phyloP scores from a whole-genome alignment of 805 yeast species.

The Metschnikowia bowlesiae region DNA sequence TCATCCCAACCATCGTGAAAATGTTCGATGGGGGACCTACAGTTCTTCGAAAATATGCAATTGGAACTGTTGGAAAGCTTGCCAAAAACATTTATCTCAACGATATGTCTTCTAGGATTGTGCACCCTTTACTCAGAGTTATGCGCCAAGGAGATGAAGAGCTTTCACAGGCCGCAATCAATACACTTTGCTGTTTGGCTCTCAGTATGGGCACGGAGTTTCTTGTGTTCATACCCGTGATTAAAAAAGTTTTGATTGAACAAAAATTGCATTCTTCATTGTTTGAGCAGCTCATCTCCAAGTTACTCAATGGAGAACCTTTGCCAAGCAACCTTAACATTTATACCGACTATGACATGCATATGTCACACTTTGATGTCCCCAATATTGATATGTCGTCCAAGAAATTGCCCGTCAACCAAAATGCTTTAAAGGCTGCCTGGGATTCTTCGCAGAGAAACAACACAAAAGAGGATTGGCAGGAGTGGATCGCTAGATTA shows the following conservation, averaged over 20 bases:
- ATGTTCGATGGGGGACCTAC: constrained; percentile 71
- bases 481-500: constrained; percentile 89
- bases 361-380: constrained; percentile 42
- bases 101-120: constrained; percentile 86
- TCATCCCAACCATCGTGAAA: constrained; percentile 80
- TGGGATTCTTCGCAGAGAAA: constrained; percentile 87
- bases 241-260: constrained; percentile 59
- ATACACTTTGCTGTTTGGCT: constrained; percentile 71
- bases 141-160: constrained; percentile 54
- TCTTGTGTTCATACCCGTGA: constrained; percentile 78
- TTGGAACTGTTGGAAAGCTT: constrained; percentile 77
- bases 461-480: constrained; percentile 94
- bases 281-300: constrained; percentile 77
- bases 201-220: constrained; percentile 83
- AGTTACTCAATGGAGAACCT: constrained; percentile 78
- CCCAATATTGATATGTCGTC: constrained; percentile 63
- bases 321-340: constrained; percentile 72
- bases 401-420: constrained; percentile 68
- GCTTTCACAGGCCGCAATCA: constrained; percentile 60
- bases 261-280: constrained; percentile 64
- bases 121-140: constrained; percentile 79
- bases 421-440: constrained; percentile 62
- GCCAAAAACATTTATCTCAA: constrained; percentile 67
- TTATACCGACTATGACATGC: constrained; percentile 53
- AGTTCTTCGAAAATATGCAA: constrained; percentile 63